These are phyloP conservation scores for Poteriospumella lacustris DNA, from an alignment of 108 stramenopile species.

Conservation along the genomic window DNA sequence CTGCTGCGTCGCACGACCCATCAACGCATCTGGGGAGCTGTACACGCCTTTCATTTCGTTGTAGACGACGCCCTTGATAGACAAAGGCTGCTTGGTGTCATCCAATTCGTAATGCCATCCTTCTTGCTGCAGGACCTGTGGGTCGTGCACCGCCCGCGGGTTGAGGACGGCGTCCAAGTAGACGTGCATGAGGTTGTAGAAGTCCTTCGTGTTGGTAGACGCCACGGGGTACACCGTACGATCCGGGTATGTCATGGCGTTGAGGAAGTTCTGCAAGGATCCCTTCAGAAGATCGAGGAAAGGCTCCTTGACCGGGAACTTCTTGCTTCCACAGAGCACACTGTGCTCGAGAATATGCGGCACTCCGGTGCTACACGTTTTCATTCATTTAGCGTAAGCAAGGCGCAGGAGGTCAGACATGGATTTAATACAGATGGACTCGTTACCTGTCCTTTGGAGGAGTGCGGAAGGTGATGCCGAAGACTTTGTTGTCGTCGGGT, in stretches of 20 bases:
- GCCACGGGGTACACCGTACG: constrained; percentile 87
- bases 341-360: constrained; percentile 98
- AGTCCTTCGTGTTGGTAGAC: constrained; percentile 57
- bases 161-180: constrained; percentile 93
- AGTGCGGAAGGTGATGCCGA: constrained; percentile 97
- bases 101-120: constrained; percentile 97
- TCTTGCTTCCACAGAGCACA: constrained; percentile 89
- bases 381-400: no score
- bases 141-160: constrained; percentile 79
- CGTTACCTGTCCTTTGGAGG: constrained; percentile 72
- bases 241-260: constrained; percentile 99
- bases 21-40: constrained; percentile 76
- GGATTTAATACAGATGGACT: background rate
- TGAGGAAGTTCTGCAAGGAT: constrained; percentile 88
- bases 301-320: constrained; percentile 94
- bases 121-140: constrained; percentile 82
- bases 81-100: constrained; percentile 69
- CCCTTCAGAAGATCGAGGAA: constrained; percentile 94
- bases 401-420: no score
- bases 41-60: constrained; percentile 99
- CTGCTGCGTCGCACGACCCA: constrained; percentile 78
- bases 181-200: constrained; percentile 96
- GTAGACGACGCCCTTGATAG: constrained; percentile 97
- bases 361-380: constrained; percentile 69
- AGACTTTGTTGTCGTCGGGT: constrained; percentile 47